Base-by-base conservation (phyloP, 2,329 filamentous ascomycete genomes). In the Aulographum hederae region DNA sequence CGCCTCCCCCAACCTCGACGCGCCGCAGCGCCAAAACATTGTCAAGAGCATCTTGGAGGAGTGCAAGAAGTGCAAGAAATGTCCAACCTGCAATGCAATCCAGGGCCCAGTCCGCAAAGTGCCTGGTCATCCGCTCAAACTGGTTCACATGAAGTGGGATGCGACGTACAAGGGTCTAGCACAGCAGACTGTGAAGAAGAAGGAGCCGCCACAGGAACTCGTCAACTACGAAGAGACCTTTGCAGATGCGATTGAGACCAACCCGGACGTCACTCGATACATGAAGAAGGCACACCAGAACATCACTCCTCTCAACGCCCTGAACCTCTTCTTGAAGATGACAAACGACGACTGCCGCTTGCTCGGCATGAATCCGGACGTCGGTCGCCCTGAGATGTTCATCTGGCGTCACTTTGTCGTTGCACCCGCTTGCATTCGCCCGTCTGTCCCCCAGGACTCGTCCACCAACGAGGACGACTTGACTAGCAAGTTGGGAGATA, bases 371-470 rank as follows among this genome's bases (percentile, higher is more conserved):
- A 75, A 94, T 45, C 80, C 85, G 1, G 65, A 70, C 11, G 84
- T 93, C 43, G 82, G 82, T 8, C 69, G 85, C 13, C 89, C 89
- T 0, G 89, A 98, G 50, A 92, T 92, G 73, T 91, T 95, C 51
- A 72, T 98, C 28, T 98, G 89, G 89, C 85, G 93, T 48, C 92
- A 84, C 46, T 67, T 98, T 21, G 89, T 89, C 1, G 86, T 86
- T 1, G 86, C 89, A 1, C 89, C 89, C 0, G 80, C 95, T 4
- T 91, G 82, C 42, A 92, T 98, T 44, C 69, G 89, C 36, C 89
- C 89, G 0, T 94, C 85, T 0, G 89, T 98, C 13, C 78, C 78
- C 18, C 89, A 95, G 52, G 89, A 95, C 39, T 80, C 73, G 37
- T 79, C 85, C 3, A 94, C 81, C 41, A 98, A 81, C 14, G 89